Evolutionary conservation across 176 grass and related monocot species (phyloP).

Genomic region (Saccharum spontaneum): DNA sequence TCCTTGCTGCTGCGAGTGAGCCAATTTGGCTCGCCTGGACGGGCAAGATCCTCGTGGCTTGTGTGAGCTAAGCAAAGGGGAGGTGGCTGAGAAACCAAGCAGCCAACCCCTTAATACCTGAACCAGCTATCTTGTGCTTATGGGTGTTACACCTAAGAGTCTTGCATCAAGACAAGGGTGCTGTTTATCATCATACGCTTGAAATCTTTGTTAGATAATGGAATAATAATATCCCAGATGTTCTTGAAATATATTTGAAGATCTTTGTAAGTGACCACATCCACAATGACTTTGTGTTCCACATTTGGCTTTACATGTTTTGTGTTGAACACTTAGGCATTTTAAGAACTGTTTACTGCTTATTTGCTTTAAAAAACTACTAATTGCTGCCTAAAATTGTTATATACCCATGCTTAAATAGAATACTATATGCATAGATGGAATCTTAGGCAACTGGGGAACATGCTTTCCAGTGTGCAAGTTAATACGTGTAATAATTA

Average conservation of each 20-base stretch:
- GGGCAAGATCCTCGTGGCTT: neutral
- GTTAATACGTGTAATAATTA: neutral
- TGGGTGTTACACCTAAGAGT: neutral
- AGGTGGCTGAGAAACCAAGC: neutral
- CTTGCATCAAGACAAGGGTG: neutral
- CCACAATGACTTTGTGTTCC: neutral
- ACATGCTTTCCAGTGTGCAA: neutral
- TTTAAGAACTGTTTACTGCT: conserved; percentile 8
- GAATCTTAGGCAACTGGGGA: neutral
- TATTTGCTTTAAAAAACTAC: neutral
- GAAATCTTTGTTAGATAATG: neutral
- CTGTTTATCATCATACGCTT: neutral
- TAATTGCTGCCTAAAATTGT: neutral
- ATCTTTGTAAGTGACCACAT: neutral
- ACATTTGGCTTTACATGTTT: neutral
- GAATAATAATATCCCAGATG: neutral
- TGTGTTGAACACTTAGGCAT: neutral
- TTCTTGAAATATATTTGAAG: conserved; percentile 3
- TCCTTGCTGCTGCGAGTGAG: neutral
- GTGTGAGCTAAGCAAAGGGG: neutral
- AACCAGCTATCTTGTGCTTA: neutral
- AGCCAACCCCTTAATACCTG: neutral
- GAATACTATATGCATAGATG: neutral
- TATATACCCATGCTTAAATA: neutral
- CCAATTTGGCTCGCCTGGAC: neutral